A percentile compares a stretch with the other conserved stretches of the same genome.
Evolutionary conservation across 129 eudicot species (phyloP).

Genomic region (Helianthus tuberosus): DNA sequence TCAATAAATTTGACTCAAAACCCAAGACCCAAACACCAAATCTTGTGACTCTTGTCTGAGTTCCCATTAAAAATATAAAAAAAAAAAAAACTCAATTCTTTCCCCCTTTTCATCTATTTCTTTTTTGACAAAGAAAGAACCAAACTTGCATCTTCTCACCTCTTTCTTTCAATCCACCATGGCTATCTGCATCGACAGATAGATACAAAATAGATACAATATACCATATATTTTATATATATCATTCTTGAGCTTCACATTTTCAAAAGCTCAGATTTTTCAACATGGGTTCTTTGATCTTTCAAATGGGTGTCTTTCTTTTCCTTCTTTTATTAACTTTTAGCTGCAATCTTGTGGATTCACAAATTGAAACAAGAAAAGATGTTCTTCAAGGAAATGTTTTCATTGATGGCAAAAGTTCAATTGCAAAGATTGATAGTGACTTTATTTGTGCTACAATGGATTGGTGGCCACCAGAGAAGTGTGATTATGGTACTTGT

Average conservation of each 20-base stretch:
- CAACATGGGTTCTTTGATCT: conserved; percentile 50
- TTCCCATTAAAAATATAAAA: conserved; percentile 22
- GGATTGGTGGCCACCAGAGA: conserved; percentile 99
- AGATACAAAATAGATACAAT: neutral
- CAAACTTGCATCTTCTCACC: conserved; percentile 17
- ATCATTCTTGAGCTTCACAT: conserved; percentile 29
- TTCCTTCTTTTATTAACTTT: conserved; percentile 41
- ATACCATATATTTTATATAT: neutral
- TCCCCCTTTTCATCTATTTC: conserved; percentile 11
- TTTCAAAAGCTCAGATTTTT: conserved; percentile 2
- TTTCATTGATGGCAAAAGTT: conserved; percentile 49
- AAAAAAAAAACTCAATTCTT: conserved; percentile 2
- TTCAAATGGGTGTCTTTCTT: conserved; percentile 48
- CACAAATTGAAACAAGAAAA: conserved; percentile 33
- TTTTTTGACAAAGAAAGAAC: conserved; percentile 20
- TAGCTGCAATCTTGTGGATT: conserved; percentile 37
- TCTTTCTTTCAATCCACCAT: conserved; percentile 18
- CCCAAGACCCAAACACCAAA: conserved; percentile 27
- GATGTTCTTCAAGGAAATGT: conserved; percentile 41
- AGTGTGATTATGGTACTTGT: conserved; percentile 96
- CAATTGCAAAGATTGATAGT: conserved; percentile 62
- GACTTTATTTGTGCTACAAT: conserved; percentile 86
- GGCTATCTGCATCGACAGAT: conserved; percentile 26
- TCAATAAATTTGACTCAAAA: conserved; percentile 22
- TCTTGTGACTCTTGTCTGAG: conserved; percentile 23